A percentile compares a stretch with the other conserved stretches of the same genome.
phyloP scores from a whole-genome alignment of 2,329 filamentous ascomycete genomes.

The Biscogniauxia mediterranea region DNA sequence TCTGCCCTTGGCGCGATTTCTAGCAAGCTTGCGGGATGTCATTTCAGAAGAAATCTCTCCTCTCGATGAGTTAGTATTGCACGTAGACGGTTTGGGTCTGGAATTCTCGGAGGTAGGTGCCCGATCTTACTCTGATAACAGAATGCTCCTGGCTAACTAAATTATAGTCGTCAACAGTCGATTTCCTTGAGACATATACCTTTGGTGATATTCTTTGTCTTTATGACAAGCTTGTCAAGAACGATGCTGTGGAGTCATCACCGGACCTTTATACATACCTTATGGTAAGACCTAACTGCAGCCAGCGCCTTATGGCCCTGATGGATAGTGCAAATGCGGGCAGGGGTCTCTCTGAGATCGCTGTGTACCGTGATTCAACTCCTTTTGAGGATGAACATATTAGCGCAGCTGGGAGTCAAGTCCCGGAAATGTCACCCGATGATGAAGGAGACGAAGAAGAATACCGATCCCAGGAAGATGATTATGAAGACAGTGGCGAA shows the following conservation, averaged over 20 bases:
- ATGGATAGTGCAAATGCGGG: conserved; percentile 32
- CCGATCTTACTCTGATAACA: background rate
- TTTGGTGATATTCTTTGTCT: conserved; percentile 32
- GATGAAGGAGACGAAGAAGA: conserved; percentile 16
- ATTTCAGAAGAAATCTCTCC: conserved; percentile 34
- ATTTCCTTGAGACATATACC: conserved; percentile 31
- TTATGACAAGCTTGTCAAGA: conserved; percentile 32
- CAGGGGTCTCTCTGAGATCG: conserved; percentile 32
- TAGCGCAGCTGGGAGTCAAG: conserved; percentile 7
- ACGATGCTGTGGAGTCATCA: conserved; percentile 25
- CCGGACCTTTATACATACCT: conserved; percentile 32
- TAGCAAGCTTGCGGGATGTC: conserved; percentile 31
- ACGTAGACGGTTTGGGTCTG: conserved; percentile 33
- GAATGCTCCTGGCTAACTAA: conserved; percentile 19
- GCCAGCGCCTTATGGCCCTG: conserved; percentile 32
- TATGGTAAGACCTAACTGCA: conserved; percentile 33
- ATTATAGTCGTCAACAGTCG: conserved; percentile 28
- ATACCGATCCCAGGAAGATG: conserved; percentile 19
- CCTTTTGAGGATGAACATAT: conserved; percentile 18
- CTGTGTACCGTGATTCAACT: conserved; percentile 29
- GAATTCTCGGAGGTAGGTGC: conserved; percentile 34
- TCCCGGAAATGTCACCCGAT: conserved; percentile 13
- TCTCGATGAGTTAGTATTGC: conserved; percentile 33
- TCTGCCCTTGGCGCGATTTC: conserved; percentile 25
- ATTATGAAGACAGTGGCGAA: conserved; percentile 9